phyloP scores from a whole-genome alignment of 306 rosid species.

The Rosa rugosa region DNA sequence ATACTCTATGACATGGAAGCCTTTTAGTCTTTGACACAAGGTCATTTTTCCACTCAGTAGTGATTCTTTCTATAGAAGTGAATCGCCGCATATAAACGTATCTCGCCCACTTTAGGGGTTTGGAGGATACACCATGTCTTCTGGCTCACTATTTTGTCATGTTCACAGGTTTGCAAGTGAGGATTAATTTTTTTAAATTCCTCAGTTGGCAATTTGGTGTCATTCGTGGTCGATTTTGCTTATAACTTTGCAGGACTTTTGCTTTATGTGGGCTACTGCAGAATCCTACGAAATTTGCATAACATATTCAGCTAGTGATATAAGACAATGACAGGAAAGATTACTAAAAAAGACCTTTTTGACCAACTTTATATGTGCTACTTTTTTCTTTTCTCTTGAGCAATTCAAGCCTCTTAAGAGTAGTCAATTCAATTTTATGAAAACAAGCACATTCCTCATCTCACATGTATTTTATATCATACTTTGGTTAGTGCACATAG shows the following conservation, averaged over 20 bases:
- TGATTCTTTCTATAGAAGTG: not conserved
- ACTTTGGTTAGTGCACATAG: not conserved
- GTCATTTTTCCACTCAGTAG: not conserved
- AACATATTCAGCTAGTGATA: not conserved
- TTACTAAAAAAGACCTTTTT: not conserved
- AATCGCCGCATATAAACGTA: slow-evolving; percentile 10
- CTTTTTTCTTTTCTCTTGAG: not conserved
- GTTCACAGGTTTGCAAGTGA: slow-evolving; percentile 20
- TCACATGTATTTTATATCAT: not conserved
- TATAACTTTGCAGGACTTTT: not conserved
- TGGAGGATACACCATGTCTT: not conserved
- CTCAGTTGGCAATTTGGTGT: slow-evolving; percentile 1
- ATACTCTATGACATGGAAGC: not conserved
- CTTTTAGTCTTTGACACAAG: not conserved
- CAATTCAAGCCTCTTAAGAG: not conserved
- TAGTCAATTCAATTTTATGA: not conserved
- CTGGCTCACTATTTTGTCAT: not conserved
- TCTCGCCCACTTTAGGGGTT: not conserved
- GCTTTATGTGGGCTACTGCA: slow-evolving; percentile 9
- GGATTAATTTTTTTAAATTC: not conserved
- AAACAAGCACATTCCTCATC: not conserved
- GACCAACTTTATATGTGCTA: not conserved
- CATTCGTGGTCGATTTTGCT: not conserved
- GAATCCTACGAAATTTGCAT: slow-evolving; percentile 14
- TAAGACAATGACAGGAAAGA: not conserved